phyloP scores from a whole-genome alignment of 352 stramenopile species.

The Phytophthora multivora region DNA sequence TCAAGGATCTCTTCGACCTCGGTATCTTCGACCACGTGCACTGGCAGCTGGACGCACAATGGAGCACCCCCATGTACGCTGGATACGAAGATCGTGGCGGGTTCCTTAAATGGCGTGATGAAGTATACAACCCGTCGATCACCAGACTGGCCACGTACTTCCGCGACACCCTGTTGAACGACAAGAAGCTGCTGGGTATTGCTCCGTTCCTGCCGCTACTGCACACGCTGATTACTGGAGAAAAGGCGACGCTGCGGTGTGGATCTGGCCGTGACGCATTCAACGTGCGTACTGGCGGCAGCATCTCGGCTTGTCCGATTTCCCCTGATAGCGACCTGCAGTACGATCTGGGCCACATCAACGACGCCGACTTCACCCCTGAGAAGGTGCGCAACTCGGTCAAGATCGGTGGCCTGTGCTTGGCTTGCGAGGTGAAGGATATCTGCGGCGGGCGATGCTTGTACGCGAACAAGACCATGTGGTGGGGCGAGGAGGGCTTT shows the following conservation, averaged over 20 bases:
- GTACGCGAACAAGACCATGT: slow-evolving; percentile 53
- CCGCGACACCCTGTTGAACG: slow-evolving; percentile 25
- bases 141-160: slow-evolving; percentile 37
- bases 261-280: slow-evolving; percentile 40
- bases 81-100: slow-evolving; percentile 34
- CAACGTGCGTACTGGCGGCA: slow-evolving; percentile 40
- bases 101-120: slow-evolving; percentile 40
- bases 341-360: slow-evolving; percentile 37
- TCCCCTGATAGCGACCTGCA: slow-evolving; percentile 32
- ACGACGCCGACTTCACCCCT: slow-evolving; percentile 32
- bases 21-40: slow-evolving; percentile 42
- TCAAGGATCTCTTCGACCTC: slow-evolving; percentile 39
- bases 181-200: slow-evolving; percentile 35
- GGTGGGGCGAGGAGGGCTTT: slow-evolving; percentile 47
- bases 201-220: slow-evolving; percentile 38
- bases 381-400: slow-evolving; percentile 35
- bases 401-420: slow-evolving; percentile 31
- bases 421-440: slow-evolving; percentile 42
- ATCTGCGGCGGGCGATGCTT: slow-evolving; percentile 43
- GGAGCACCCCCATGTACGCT: slow-evolving; percentile 39
- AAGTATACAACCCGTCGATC: slow-evolving; percentile 44
- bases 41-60: slow-evolving; percentile 45
- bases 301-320: slow-evolving; percentile 42
- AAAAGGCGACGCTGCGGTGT: slow-evolving; percentile 35
- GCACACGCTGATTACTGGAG: slow-evolving; percentile 33